Percentiles rank a stretch among this genome's conserved stretches.
phyloP scores from a whole-genome alignment of 495 filamentous ascomycete genomes.

The Hypoxylon crocopeplum region DNA sequence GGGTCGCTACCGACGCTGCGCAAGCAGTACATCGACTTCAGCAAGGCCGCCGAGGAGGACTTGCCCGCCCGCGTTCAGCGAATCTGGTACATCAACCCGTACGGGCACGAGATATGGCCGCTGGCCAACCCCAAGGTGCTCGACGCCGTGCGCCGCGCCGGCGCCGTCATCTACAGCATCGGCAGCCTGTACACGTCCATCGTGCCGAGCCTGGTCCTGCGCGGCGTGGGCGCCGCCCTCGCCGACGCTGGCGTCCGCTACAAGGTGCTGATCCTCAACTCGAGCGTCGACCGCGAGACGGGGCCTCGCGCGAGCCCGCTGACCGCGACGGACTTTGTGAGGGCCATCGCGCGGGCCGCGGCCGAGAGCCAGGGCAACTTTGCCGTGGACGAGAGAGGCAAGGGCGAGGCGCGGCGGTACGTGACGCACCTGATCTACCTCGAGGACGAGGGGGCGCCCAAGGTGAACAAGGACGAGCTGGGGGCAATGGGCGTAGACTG shows the following conservation, averaged over 20 bases:
- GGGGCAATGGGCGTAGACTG: conserved; percentile 73
- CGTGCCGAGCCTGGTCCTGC: conserved; percentile 74
- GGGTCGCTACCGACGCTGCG: conserved; percentile 81
- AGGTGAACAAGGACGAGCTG: conserved; percentile 71
- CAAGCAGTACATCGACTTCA: conserved; percentile 78
- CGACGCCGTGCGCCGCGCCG: conserved; percentile 64
- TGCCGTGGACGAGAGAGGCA: conserved; percentile 45
- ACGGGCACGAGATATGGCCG: conserved; percentile 86
- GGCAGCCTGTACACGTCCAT: conserved; percentile 85
- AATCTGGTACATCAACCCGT: conserved; percentile 97
- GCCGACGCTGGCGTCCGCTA: conserved; percentile 58
- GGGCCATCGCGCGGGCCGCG: conserved; percentile 75
- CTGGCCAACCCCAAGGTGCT: conserved; percentile 81
- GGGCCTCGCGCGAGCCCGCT: conserved; percentile 66
- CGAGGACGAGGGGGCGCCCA: conserved; percentile 73
- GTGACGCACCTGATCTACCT: conserved; percentile 87
- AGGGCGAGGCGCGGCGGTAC: conserved; percentile 57
- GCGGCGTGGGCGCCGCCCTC: conserved; percentile 66
- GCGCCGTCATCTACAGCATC: conserved; percentile 85
- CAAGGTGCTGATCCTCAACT: conserved; percentile 88
- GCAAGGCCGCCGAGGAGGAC: conserved; percentile 69
- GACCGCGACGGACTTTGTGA: conserved; percentile 77
- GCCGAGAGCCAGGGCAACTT: conserved; percentile 47
- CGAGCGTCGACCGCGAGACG: conserved; percentile 83
- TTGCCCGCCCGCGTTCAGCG: conserved; percentile 78